Conservation (phyloP, 441 rosid species). For the Populus trichocarpa region DNA sequence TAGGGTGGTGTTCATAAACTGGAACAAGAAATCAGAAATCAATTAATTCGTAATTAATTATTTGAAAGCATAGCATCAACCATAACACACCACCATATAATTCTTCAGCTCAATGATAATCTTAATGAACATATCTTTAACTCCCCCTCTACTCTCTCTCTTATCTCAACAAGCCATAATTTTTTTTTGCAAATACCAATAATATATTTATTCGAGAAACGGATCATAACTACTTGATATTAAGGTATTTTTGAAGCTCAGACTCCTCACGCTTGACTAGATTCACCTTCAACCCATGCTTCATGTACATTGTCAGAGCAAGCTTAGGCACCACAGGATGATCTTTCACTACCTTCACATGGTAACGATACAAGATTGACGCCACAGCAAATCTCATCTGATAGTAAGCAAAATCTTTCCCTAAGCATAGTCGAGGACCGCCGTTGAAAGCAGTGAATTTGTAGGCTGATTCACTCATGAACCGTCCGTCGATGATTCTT, state of each 20-base stretch:
- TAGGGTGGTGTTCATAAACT: no score
- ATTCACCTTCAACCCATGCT: slow-evolving; percentile 70
- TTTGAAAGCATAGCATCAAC: neutral
- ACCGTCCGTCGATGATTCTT: slow-evolving; percentile 47
- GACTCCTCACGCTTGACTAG: slow-evolving; percentile 35
- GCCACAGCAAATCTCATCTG: slow-evolving; percentile 63
- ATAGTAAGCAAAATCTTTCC: slow-evolving; percentile 87
- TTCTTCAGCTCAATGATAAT: neutral
- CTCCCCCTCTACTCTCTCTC: neutral
- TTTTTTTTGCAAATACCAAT: neutral
- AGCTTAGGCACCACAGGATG: slow-evolving; percentile 70
- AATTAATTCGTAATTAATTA: neutral
- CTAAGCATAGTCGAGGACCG: slow-evolving; percentile 81
- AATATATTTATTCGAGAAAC: neutral
- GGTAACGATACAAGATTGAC: slow-evolving; percentile 58
- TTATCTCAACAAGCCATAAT: neutral
- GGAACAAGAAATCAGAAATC: neutral
- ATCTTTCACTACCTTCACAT: slow-evolving; percentile 46
- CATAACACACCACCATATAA: neutral
- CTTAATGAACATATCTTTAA: neutral
- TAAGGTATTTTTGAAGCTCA: slow-evolving; percentile 30
- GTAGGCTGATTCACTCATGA: slow-evolving; percentile 81
- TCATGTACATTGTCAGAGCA: slow-evolving; percentile 95
- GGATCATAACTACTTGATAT: neutral
- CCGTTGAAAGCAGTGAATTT: slow-evolving; percentile 90